Base-by-base conservation (phyloP, 2,329 filamentous ascomycete species). In the Tolypocladium album region DNA sequence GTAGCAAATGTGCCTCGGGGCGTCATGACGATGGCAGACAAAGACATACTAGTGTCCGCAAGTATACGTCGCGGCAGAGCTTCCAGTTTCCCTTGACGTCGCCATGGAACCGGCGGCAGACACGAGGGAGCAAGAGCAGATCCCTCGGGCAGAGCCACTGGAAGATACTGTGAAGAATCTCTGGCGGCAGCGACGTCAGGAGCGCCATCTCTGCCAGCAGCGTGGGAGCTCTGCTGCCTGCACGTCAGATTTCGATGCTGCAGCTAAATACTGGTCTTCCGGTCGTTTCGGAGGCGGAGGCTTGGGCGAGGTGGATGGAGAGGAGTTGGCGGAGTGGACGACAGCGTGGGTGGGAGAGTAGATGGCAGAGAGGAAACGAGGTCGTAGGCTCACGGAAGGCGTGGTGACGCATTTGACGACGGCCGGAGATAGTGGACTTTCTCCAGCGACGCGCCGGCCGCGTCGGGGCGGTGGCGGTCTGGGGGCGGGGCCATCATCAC, bases 161-260 rank as follows among this genome's bases (percentile, higher is more conserved):
- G 63, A 90, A 75, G 64, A 89, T 82, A 66, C 80, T 75, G 66
- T 87, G 82, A 34, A 89, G 69, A 50, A 89, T 78, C 75, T 90
- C 87, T 8, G 81, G 76, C 11, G 86, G 85, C 27, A 88, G 78
- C 22, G 61, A 58, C 17, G 62, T 63, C 38, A 70, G 64, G 17
- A 66, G 66, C 13, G 50, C 43, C 62, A 64, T 62, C 39, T 31
- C 53, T 50, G 8, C 15, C 27, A 6, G 3, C 42, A 34, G 31
- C 15, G 31, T 11, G 4, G 17, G 27, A n/a, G 31, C 50, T 38
- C 50, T 36, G 8, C 31, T 22, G 20, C 50, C 31, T 7, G 31
- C 13, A 5, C 22, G 20, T n/a, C 13, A 11, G 15, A 20, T 12
- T 12, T 15, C 13, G 2, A 8, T 11, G 17, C 6, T 12, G 8